Evolutionary conservation across 177 flowering plant species (phyloP).

Genomic region (Tripterygium wilfordii): DNA sequence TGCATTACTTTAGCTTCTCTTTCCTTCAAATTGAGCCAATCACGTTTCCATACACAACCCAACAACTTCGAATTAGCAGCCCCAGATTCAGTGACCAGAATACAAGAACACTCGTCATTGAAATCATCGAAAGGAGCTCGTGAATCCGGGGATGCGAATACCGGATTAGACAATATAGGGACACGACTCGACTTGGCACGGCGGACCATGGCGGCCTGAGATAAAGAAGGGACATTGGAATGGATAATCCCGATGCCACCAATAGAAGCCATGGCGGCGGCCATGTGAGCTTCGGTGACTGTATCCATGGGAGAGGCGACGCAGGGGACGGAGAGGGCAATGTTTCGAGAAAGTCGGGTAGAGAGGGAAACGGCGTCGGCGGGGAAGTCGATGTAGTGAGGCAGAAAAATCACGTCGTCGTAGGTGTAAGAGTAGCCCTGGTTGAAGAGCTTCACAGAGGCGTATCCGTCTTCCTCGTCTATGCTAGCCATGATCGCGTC

Average conservation of each 20-base stretch:
- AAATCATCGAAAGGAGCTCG: slow-evolving; percentile 39
- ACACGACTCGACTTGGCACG: slow-evolving; percentile 60
- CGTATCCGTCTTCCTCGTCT: slow-evolving; percentile 86
- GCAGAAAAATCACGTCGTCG: slow-evolving; percentile 91
- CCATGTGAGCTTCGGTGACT: slow-evolving; percentile 85
- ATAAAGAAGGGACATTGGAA: slow-evolving; percentile 41
- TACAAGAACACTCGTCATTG: slow-evolving; percentile 20
- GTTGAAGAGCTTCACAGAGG: slow-evolving; percentile 64
- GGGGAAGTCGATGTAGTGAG: slow-evolving; percentile 88
- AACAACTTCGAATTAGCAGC: slow-evolving; percentile 39
- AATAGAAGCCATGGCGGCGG: slow-evolving; percentile 84
- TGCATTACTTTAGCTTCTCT: slow-evolving; percentile 33
- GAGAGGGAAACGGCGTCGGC: slow-evolving; percentile 61
- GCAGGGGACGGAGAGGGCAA: slow-evolving; percentile 64
- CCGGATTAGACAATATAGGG: slow-evolving; percentile 50
- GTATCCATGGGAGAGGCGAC: slow-evolving; percentile 97
- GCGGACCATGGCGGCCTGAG: slow-evolving; percentile 46
- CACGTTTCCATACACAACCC: slow-evolving; percentile 47
- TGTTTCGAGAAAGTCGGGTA: slow-evolving; percentile 60
- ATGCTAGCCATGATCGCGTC: too few species aligned
- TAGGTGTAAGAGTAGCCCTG: slow-evolving; percentile 89
- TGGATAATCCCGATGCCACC: slow-evolving; percentile 84
- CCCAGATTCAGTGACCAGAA: slow-evolving; percentile 45
- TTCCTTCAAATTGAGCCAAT: slow-evolving; percentile 42
- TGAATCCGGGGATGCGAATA: slow-evolving; percentile 33